Conservation (phyloP, 2,329 filamentous ascomycete genomes). For the Sclerotinia subarctica region DNA sequence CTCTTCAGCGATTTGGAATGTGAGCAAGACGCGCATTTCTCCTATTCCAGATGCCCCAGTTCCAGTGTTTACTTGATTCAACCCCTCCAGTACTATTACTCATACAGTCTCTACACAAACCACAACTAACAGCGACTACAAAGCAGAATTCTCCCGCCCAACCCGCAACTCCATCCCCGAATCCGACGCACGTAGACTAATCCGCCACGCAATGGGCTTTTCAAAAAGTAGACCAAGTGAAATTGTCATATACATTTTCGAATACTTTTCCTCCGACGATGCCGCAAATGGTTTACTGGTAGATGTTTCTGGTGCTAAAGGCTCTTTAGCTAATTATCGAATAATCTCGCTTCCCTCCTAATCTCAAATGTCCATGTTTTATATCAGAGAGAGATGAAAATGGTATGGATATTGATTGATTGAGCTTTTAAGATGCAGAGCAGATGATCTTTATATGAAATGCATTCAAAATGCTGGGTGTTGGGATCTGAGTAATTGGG, state of each 20-base stretch:
- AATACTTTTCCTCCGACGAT: neutral
- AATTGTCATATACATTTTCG: neutral
- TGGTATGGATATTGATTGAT: too few relatives aligned
- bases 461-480: neutral
- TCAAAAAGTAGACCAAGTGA: neutral
- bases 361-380: too few relatives aligned
- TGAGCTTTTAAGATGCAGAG: too few relatives aligned
- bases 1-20: neutral
- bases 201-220: conserved; percentile 47
- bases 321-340: neutral
- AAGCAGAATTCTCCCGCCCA: neutral
- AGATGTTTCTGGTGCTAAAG: neutral
- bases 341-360: neutral
- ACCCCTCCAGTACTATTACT: too few relatives aligned
- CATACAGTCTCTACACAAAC: neutral
- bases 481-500: conserved; percentile 6
- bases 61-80: too few relatives aligned
- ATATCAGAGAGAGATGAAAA: too few relatives aligned
- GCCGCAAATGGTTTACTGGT: neutral
- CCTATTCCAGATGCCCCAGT: neutral
- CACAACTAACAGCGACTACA: neutral
- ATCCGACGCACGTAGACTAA: conserved; percentile 34
- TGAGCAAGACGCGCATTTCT: neutral
- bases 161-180: neutral
- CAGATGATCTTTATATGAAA: neutral